These are phyloP conservation scores for Panellus pusillus DNA, from an alignment of 768 basidiomycete genomes.

Conservation along the genomic window DNA sequence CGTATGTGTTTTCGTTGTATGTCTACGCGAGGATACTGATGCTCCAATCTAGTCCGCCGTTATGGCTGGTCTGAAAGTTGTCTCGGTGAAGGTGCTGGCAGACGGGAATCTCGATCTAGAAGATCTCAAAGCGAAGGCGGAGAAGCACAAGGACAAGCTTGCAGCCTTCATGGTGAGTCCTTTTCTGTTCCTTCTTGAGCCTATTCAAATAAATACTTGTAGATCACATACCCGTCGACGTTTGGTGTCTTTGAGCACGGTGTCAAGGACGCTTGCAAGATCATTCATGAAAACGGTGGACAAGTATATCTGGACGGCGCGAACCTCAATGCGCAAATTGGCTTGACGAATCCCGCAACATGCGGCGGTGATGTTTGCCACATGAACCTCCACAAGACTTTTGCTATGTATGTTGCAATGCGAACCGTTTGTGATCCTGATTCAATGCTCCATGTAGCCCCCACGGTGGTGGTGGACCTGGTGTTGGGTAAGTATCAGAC, in stretches of 20 bases:
- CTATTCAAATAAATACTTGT: slow-evolving; percentile 2
- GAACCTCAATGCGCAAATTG: slow-evolving; percentile 93
- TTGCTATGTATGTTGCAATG: slow-evolving; percentile 71
- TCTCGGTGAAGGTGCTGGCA: slow-evolving; percentile 84
- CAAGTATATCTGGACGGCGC: slow-evolving; percentile 98
- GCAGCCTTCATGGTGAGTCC: slow-evolving; percentile 89
- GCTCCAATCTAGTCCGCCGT: slow-evolving; percentile 76
- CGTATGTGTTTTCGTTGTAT: slow-evolving; percentile 44
- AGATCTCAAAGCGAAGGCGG: slow-evolving; percentile 85
- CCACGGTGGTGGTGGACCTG: slow-evolving; percentile 96
- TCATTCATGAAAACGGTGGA: slow-evolving; percentile 92
- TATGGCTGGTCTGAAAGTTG: slow-evolving; percentile 97
- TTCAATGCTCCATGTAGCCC: slow-evolving; percentile 50
- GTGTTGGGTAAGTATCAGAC: slow-evolving; percentile 67
- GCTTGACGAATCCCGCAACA: slow-evolving; percentile 88
- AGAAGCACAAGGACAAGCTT: slow-evolving; percentile 86
- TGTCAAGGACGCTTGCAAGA: slow-evolving; percentile 84
- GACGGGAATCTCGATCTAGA: slow-evolving; percentile 89
- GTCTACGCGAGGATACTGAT: slow-evolving; percentile 15
- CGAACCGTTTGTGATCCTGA: neutral
- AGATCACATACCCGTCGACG: slow-evolving; percentile 97
- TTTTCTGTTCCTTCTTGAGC: neutral
- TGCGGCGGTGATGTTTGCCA: slow-evolving; percentile 99
- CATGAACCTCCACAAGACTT: slow-evolving; percentile 97
- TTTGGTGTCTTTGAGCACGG: slow-evolving; percentile 98